Conservation (phyloP, 441 rosid genomes). For the Jatropha multifida region DNA sequence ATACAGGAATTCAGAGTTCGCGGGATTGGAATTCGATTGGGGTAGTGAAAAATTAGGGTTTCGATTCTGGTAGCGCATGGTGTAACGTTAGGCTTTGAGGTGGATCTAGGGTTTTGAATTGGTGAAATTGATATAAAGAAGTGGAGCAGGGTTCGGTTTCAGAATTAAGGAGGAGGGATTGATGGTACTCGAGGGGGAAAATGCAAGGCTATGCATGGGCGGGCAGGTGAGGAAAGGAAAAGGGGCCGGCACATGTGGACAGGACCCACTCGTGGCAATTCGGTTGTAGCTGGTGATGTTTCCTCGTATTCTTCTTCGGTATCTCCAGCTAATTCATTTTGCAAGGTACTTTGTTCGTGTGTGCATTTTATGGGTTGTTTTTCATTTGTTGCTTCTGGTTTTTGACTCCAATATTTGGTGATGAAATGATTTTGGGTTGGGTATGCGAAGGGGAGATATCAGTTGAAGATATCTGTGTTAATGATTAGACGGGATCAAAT, state of each 20-base stretch:
- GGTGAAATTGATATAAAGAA: not conserved
- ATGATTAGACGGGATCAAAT: not conserved
- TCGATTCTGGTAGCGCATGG: conserved; percentile 4
- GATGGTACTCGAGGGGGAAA: conserved; percentile 60
- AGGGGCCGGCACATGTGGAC: conserved; percentile 72
- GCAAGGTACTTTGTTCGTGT: conserved; percentile 44
- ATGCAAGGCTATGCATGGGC: conserved; percentile 78
- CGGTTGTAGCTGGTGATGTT: conserved; percentile 44
- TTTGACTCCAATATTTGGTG: not conserved
- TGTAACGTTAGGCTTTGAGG: not conserved
- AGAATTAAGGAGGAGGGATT: conserved; percentile 30
- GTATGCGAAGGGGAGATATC: not conserved
- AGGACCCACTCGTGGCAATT: conserved; percentile 55
- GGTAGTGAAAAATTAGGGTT: conserved; percentile 19
- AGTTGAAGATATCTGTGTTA: not conserved
- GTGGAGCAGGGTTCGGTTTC: conserved; percentile 12
- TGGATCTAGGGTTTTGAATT: conserved; percentile 25
- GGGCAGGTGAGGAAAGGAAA: conserved; percentile 49
- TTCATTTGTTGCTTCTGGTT: not conserved
- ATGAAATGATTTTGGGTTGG: not conserved
- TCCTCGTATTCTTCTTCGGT: conserved; percentile 42
- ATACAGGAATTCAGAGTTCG: not conserved
- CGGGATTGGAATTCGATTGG: not conserved
- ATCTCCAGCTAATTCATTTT: conserved; percentile 50
- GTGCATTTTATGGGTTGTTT: not conserved